Conservation (phyloP, 345 rosid species). For the Lepidium africanum region DNA sequence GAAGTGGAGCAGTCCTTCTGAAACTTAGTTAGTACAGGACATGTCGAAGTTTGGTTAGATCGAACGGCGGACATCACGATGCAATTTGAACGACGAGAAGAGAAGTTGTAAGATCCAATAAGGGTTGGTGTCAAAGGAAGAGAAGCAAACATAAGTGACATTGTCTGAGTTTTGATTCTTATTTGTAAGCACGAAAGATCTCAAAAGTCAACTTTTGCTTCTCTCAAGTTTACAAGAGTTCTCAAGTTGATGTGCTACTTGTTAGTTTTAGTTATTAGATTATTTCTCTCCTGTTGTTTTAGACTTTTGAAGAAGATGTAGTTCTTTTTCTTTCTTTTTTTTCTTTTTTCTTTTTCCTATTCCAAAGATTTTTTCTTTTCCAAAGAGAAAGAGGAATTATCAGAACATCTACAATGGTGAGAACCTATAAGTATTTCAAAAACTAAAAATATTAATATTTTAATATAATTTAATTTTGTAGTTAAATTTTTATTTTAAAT, state of each 20-base stretch:
- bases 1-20: constrained; percentile 69
- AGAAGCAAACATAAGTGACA: constrained; percentile 27
- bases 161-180: constrained; percentile 10
- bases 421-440: too few species aligned
- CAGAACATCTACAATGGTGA: too few species aligned
- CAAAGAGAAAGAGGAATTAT: neutral
- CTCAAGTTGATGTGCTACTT: constrained; percentile 9
- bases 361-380: too few species aligned
- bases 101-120: constrained; percentile 34
- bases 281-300: neutral
- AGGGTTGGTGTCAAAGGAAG: constrained; percentile 29
- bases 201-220: constrained; percentile 7
- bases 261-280: neutral
- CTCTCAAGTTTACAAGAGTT: neutral
- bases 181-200: constrained; percentile 13
- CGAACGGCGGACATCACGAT: constrained; percentile 39
- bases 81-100: constrained; percentile 14
- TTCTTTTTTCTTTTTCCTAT: neutral
- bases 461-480: too few species aligned
- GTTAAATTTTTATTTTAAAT: too few species aligned
- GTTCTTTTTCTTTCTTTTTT: neutral
- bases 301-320: neutral
- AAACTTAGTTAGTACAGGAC: constrained; percentile 52
- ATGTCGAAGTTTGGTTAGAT: constrained; percentile 35
- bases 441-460: too few species aligned